Base-by-base conservation (phyloP, 345 rosid genomes). In the Stellera chamaejasme region DNA sequence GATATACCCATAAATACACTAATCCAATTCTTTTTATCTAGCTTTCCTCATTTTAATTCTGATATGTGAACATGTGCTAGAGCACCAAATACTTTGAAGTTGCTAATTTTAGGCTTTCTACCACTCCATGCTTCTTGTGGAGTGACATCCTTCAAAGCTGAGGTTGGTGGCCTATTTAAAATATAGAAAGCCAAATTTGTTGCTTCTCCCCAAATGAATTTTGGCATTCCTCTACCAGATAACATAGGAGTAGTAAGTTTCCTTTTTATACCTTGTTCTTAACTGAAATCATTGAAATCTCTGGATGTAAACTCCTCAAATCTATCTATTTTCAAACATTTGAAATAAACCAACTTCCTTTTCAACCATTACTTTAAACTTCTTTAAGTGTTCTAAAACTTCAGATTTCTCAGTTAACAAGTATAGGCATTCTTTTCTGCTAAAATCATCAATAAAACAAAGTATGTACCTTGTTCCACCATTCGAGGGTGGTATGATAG, bases 241-340 rank as follows among this genome's bases (percentile, higher is more conserved):
- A 58, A 10, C 43, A 58, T 45, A 36, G 56, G 28, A 0, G 45
- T 54, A 6, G 60, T 32, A 8, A 11, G 42, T 48, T 60, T 54
- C 4, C 55, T 60, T 2, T 28, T 0, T 13, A 62, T 62, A 0
- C 54, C 60, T 4, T 61, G 41, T 4, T 61, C 50, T 25, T 53
- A 52, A 12, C 59, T 52, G 26, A 0, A 52, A 0, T 5, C 5
- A 0, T 28, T 14, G 66, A 62, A 62, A 1, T 10, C 52, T 3
- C 15, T 9, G 1, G 60, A 54, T 0, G n/a, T 46, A 9, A 26
- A 54, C 3, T 62, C 59, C 26, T 45, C 66, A 8, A 59, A 44
- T 2, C 61, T 42, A 13, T 63, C 67, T 10, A 54, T 55, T 2
- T 49, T 36, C 6, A 55, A 26, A n/a, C 60, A 54, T 10, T 53